Evolutionary conservation across 164 flowering plant genomes (phyloP).

Genomic region (Amborella trichopoda): DNA sequence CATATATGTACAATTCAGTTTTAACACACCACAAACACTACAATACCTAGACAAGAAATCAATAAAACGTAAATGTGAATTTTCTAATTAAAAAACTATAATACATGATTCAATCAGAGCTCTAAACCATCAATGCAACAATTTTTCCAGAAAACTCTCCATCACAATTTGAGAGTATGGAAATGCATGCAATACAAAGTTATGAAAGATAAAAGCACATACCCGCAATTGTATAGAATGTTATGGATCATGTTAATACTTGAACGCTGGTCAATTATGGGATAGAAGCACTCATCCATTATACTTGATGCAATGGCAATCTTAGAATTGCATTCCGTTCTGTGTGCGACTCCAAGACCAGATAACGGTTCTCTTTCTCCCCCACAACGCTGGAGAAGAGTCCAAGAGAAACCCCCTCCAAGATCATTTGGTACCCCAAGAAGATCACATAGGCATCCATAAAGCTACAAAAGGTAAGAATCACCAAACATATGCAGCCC

Average conservation of each 20-base stretch:
- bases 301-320: conserved; percentile 77
- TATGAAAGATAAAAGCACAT: too few species aligned
- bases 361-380: conserved; percentile 25
- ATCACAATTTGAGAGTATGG: too few species aligned
- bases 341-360: conserved; percentile 28
- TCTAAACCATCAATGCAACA: too few species aligned
- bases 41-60: too few species aligned
- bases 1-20: too few species aligned
- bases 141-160: too few species aligned
- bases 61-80: too few species aligned
- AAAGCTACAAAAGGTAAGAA: conserved; percentile 42
- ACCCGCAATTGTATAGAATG: conserved; percentile 86
- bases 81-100: too few species aligned
- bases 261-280: conserved; percentile 74
- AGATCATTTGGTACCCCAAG: conserved; percentile 79
- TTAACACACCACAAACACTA: too few species aligned
- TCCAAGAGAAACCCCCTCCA: conserved; percentile 88
- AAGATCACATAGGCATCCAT: conserved; percentile 49
- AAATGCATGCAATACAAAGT: too few species aligned
- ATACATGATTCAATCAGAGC: too few species aligned
- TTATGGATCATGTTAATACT: conserved; percentile 65
- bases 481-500: too few species aligned
- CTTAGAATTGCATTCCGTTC: conserved; percentile 85
- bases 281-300: conserved; percentile 96
- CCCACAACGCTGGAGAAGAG: conserved; percentile 57